Evolutionary conservation across 345 rosid genomes (phyloP), one percentile per base, ranked within the genome.

Genomic region (Salix koriyanagi): DNA sequence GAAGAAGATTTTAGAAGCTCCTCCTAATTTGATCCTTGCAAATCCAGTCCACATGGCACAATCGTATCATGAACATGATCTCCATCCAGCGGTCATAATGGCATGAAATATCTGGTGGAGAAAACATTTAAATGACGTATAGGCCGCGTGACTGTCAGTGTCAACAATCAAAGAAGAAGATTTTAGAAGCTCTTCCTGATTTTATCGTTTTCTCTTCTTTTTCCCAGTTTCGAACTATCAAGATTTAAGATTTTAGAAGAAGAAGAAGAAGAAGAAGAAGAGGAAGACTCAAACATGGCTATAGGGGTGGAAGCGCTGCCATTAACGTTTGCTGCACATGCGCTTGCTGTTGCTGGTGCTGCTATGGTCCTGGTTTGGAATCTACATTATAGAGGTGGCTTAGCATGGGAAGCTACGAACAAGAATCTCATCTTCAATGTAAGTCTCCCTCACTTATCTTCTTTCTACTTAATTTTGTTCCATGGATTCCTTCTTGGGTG

Each of bases 371-470:
- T 96, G 67, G 87, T 96, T 19, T 96, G 99, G 99, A 85, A 81
- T 84, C 82, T 92, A 30, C 52, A 81, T 74, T 96, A 76, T 77
- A 83, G 92, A 79, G 99, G 99, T 18, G 98, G 99, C 64, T 54
- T 93, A 30, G 99, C 98, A 10, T 96, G 99, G 99, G 97, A 92
- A 76, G 82, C 91, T 80, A 3, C 90, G 8, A 84, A 96, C 86
- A 96, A 94, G 60, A 89, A 76, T 77, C 98, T 96, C 82, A 92
- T 94, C 89, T 96, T 96, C 80, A 96, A 96, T 76, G 99, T 94
- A 85, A 80, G 83, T 71, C 12, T 50, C 67, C 21, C 18, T 72
- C 13, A 11, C 4, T 48, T 50, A 66, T 14, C 14, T 21, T 61
- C 9, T 77, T 39, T 76, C 65, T 67, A 42, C 46, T 2, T 32